These are phyloP conservation scores for Pouteria glomerata DNA, from an alignment of 148 eudicot species.

Conservation along the genomic window DNA sequence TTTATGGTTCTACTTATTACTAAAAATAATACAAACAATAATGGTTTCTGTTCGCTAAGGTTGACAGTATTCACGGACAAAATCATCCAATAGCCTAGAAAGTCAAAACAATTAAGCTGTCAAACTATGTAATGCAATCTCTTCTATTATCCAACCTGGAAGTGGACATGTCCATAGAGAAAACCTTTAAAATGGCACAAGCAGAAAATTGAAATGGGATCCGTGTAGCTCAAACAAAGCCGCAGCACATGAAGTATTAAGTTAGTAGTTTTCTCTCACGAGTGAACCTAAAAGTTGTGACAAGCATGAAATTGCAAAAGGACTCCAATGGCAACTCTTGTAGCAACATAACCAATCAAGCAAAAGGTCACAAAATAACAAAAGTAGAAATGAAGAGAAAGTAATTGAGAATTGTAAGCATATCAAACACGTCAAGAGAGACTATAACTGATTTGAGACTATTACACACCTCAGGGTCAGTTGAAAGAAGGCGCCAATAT, in stretches of 20 bases:
- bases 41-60: not conserved
- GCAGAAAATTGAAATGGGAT: not conserved
- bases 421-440: not conserved
- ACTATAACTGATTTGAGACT: not conserved
- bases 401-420: not conserved
- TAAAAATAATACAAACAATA: too few species aligned
- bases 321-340: not conserved
- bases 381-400: not conserved
- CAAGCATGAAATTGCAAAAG: not conserved
- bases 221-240: not conserved
- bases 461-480: conserved; percentile 86
- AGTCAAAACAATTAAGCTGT: not conserved
- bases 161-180: not conserved
- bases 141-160: not conserved
- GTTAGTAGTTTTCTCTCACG: not conserved
- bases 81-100: not conserved
- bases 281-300: not conserved
- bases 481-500: conserved; percentile 98
- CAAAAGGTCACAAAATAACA: not conserved
- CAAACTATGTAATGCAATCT: not conserved
- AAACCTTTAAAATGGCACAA: not conserved
- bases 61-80: not conserved
- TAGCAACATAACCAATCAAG: not conserved
- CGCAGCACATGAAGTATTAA: not conserved
- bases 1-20: too few species aligned